These are phyloP conservation scores for Chrysosphaeria jannelii DNA, from an alignment of 2,329 filamentous ascomycete genomes.

Conservation along the genomic window DNA sequence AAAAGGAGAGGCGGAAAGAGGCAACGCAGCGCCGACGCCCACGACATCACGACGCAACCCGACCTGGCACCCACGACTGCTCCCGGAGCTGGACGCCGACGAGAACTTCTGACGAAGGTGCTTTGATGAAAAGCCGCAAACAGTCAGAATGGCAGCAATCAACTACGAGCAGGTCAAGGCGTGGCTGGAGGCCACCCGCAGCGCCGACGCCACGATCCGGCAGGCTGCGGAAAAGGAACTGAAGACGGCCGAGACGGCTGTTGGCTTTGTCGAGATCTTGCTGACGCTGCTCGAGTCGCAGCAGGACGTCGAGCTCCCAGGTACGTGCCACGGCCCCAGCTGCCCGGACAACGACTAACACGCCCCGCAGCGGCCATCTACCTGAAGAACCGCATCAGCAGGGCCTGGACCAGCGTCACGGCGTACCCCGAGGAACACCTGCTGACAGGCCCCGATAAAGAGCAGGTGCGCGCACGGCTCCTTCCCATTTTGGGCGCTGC, in stretches of 20 bases:
- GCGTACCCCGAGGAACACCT: constrained; percentile 40
- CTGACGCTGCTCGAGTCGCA: constrained; percentile 75
- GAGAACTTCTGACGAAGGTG: too few species aligned
- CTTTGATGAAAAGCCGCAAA: too few species aligned
- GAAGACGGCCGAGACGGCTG: constrained; percentile 69
- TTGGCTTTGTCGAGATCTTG: constrained; percentile 71
- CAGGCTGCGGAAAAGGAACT: constrained; percentile 53
- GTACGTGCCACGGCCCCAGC: constrained; percentile 22
- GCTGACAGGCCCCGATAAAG: constrained; percentile 73
- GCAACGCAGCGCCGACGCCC: too few species aligned
- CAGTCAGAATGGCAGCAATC: constrained; percentile 13
- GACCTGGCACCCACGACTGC: too few species aligned
- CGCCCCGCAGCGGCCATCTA: constrained; percentile 53
- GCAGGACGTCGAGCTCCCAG: constrained; percentile 67
- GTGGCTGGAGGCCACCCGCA: constrained; percentile 5
- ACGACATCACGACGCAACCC: too few species aligned
- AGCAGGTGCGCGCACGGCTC: constrained; percentile 58
- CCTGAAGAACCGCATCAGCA: constrained; percentile 87
- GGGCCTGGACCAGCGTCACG: constrained; percentile 60
- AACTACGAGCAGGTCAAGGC: constrained; percentile 4
- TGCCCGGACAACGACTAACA: neutral
- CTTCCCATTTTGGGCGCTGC: constrained; percentile 68
- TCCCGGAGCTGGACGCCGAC: too few species aligned
- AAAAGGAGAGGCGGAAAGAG: too few species aligned
- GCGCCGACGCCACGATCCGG: constrained; percentile 15